These are phyloP conservation scores for Linderniella brevidens DNA, from an alignment of 257 asterid species.

Conservation along the genomic window DNA sequence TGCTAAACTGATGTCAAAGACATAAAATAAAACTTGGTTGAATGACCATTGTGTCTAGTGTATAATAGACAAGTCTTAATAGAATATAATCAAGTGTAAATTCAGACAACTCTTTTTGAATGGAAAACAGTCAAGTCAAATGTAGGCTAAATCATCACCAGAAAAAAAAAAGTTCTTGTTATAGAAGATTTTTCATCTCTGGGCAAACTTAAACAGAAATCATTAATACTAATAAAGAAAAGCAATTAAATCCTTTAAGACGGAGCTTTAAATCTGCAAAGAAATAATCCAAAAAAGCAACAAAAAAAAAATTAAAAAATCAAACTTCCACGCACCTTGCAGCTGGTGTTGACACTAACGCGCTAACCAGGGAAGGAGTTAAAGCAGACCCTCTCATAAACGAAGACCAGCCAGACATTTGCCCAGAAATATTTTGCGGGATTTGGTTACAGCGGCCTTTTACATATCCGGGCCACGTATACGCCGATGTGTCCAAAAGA, in stretches of 20 bases:
- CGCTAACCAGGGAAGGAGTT: constrained; percentile 62
- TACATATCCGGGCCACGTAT: constrained; percentile 94
- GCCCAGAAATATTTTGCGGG: constrained; percentile 63
- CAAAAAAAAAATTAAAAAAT: constrained; percentile 5
- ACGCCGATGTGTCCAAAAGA: constrained; percentile 81
- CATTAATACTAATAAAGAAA: no score
- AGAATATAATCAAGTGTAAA: constrained; percentile 1
- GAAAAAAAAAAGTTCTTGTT: background rate
- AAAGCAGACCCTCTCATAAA: constrained; percentile 69
- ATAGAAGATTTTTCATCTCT: background rate
- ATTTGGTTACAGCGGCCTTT: constrained; percentile 66
- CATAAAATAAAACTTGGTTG: constrained; percentile 55
- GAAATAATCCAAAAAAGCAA: background rate
- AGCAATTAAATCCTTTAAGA: no score
- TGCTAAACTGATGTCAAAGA: constrained; percentile 81
- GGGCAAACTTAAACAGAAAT: no score
- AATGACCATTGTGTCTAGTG: constrained; percentile 14
- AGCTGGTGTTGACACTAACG: constrained; percentile 80
- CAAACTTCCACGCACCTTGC: constrained; percentile 49
- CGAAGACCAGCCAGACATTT: constrained; percentile 80
- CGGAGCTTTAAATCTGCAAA: background rate
- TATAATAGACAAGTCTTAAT: constrained; percentile 7
- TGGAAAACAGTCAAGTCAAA: background rate
- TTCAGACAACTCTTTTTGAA: background rate
- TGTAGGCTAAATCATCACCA: constrained; percentile 1